These are phyloP conservation scores for Ogataea henricii DNA, from an alignment of 805 yeast genomes.

Conservation along the genomic window DNA sequence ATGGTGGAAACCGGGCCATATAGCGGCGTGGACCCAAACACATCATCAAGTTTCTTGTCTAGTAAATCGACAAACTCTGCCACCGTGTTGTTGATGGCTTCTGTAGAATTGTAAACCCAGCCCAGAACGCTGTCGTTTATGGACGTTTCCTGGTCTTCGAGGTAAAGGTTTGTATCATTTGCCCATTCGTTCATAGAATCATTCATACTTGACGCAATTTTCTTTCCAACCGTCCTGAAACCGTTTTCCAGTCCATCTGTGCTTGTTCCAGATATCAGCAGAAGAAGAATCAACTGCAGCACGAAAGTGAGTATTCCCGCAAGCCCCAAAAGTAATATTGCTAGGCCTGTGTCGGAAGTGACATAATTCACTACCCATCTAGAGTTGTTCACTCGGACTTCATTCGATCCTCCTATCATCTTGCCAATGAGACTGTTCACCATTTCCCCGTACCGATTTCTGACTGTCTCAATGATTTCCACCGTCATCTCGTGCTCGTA, in stretches of 20 bases:
- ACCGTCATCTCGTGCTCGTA: constrained; percentile 20
- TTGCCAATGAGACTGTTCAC: constrained; percentile 22
- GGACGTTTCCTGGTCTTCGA: constrained; percentile 47
- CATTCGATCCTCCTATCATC: constrained; percentile 15
- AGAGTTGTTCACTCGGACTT: constrained; percentile 20
- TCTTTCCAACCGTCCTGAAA: constrained; percentile 12
- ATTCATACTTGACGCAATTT: constrained; percentile 28
- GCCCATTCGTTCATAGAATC: constrained; percentile 51
- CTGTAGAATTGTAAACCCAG: constrained; percentile 60
- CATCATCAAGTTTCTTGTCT: constrained; percentile 55
- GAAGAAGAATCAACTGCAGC: constrained; percentile 54
- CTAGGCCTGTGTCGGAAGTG: constrained; percentile 53
- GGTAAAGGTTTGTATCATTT: constrained; percentile 53
- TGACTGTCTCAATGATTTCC: constrained; percentile 30
- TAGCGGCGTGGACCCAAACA: constrained; percentile 71
- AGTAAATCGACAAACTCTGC: constrained; percentile 56
- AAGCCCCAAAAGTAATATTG: constrained; percentile 53
- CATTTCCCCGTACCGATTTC: constrained; percentile 25
- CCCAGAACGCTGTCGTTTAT: constrained; percentile 70
- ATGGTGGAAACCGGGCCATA: constrained; percentile 63
- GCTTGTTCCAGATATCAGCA: constrained; percentile 14
- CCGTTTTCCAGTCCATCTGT: constrained; percentile 14
- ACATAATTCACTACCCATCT: constrained; percentile 53
- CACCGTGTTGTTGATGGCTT: constrained; percentile 61
- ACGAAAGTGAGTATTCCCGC: constrained; percentile 56